Evolutionary conservation across 169 alveolate genomes (phyloP), one percentile per base, ranked within the genome.

Genomic region (Eimeria sp.): DNA sequence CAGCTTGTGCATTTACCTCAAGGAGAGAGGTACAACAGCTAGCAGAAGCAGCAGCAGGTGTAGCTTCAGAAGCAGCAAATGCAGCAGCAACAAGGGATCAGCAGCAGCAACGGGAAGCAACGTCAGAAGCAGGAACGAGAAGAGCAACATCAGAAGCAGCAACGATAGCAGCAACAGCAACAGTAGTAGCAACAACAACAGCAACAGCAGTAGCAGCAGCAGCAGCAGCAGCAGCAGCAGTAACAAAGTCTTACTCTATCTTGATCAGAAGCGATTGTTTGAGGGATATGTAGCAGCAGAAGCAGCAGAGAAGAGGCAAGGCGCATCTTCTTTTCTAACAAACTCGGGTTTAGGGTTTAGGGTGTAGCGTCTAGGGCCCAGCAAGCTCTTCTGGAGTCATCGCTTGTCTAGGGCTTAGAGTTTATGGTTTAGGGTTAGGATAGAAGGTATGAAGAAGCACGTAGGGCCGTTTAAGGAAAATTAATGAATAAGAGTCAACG

Each of bases 121-220:
- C 40, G 40, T 34, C 40, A 34, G 40, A 34, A 34, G 40, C 40
- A 34, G 40, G 40, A 34, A 2, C 40, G 40, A 34, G 40, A 34
- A 34, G 40, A 34, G 40, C 2, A 34, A 34, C 40, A 34, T 34
- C 40, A 34, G 40, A 34, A 34, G 47, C 13, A n/a, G 27, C 43
- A 27, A 14, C 82, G 82, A 3, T 43, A 72, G 49, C 30, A 30
- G 43, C 47, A 30, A 43, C 82, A 72, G 82, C 82, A n/a, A 14
- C 82, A 72, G 82, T 14, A 72, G 82, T 43, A 72, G 82, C 82
- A 70, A 2, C 80, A n/a, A 5, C 82, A 72, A 43, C 82, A 22
- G 13, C 82, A 72, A 20, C 72, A 61, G 16, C 72, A 61, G 5
- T 16, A 61, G 82, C 45, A 72, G 45, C 49, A 30, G 4, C 47